phyloP scores from a whole-genome alignment of 768 basidiomycete genomes.

The Xanthoconium stramineum region DNA sequence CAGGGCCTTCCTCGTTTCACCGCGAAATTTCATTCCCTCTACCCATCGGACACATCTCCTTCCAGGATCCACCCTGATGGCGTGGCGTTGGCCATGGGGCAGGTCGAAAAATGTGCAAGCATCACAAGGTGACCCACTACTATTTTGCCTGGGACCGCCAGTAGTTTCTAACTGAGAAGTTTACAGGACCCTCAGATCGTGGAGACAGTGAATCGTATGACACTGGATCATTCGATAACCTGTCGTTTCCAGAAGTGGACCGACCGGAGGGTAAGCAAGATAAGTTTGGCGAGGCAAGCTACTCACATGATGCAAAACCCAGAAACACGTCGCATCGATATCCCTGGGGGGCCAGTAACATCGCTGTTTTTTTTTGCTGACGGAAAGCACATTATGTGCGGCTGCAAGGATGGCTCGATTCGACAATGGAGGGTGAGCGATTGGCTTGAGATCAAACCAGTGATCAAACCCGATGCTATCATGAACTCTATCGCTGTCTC shows the following conservation, averaged over 20 bases:
- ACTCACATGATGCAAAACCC: background rate
- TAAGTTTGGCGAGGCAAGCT: background rate
- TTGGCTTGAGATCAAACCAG: background rate
- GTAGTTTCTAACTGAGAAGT: background rate
- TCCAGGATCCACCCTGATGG: background rate
- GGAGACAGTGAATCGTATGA: background rate
- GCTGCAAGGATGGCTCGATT: conserved; percentile 5
- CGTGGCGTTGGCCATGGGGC: background rate
- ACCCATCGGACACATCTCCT: no score
- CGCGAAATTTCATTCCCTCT: no score
- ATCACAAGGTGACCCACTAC: background rate
- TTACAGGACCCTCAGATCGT: background rate
- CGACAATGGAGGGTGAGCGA: conserved; percentile 5
- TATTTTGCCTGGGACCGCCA: background rate
- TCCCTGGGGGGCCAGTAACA: background rate
- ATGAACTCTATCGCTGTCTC: conserved; percentile 3
- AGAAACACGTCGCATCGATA: background rate
- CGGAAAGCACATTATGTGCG: conserved; percentile 4
- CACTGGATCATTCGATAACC: background rate
- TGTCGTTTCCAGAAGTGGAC: background rate
- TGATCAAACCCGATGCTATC: background rate
- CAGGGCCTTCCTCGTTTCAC: no score
- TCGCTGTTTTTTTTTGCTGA: conserved; percentile 7
- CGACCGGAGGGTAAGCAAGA: background rate
- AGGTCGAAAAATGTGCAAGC: background rate